Percentiles rank a stretch among this genome's conserved stretches.
phyloP scores from a whole-genome alignment of 2,329 filamentous ascomycete species.

The Akanthomyces uredinophilus region DNA sequence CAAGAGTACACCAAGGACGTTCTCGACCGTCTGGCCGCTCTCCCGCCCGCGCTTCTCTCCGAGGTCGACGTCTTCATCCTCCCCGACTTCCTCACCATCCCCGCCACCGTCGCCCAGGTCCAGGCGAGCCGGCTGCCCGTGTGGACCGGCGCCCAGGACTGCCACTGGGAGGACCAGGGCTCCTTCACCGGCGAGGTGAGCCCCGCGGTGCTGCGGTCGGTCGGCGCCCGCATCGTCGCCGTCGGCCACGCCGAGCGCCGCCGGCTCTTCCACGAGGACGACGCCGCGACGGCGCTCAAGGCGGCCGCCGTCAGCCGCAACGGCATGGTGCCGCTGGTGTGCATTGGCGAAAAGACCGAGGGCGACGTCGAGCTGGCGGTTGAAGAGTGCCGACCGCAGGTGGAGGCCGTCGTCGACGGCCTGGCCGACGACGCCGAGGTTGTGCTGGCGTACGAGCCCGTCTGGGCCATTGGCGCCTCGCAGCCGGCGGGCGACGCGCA shows the following conservation, averaged over 20 bases:
- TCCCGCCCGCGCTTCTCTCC: slow-evolving; percentile 36
- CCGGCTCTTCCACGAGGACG: slow-evolving; percentile 68
- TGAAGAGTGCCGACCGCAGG: slow-evolving; percentile 60
- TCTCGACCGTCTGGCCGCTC: slow-evolving; percentile 39
- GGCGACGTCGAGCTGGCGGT: slow-evolving; percentile 54
- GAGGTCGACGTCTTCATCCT: slow-evolving; percentile 69
- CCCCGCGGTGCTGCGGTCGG: slow-evolving; percentile 58
- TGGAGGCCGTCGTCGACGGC: slow-evolving; percentile 56
- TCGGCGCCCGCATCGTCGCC: slow-evolving; percentile 69
- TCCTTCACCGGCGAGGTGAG: slow-evolving; percentile 77
- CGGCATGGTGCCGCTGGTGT: slow-evolving; percentile 71
- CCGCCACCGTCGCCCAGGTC: slow-evolving; percentile 46
- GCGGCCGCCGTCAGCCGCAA: slow-evolving; percentile 62
- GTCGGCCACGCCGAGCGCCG: slow-evolving; percentile 77
- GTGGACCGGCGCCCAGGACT: slow-evolving; percentile 71
- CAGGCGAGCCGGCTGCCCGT: slow-evolving; percentile 31
- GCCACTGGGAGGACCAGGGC: slow-evolving; percentile 63
- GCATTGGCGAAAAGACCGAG: slow-evolving; percentile 65
- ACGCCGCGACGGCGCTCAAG: slow-evolving; percentile 61
- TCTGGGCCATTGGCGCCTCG: slow-evolving; percentile 79
- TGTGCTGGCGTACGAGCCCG: slow-evolving; percentile 79
- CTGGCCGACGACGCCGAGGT: slow-evolving; percentile 61
- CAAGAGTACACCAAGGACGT: slow-evolving; percentile 49
- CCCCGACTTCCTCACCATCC: slow-evolving; percentile 68
- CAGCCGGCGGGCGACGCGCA: slow-evolving; percentile 68